Base-by-base conservation (phyloP, 2,329 filamentous ascomycete species). In the Claviceps humidiphila region DNA sequence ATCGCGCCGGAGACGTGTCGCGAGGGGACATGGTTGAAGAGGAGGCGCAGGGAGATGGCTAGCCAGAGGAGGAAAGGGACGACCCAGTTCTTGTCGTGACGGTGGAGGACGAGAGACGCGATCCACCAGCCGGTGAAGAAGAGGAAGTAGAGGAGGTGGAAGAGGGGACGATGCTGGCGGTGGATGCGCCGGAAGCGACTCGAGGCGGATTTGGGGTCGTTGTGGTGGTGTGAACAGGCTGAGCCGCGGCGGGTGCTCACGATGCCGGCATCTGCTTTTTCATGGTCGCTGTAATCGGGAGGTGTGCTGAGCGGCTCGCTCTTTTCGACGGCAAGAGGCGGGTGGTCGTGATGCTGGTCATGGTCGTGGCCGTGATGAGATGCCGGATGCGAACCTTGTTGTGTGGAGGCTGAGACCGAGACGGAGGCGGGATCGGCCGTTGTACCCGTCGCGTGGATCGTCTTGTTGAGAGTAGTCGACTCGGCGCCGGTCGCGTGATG, bases 31-130 rank as follows among this genome's bases (percentile, higher is more conserved):
- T 88, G 82, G 68, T 87, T 80, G 64, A 84, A 85, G 63, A 94
- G 58, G 48, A 95, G 66, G 38, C 89, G 84, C 49, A 93, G 71
- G 11, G 78, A 80, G 59, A 94, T 82, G 58, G 73, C 76, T 46
- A 95, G 78, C 74, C 84, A 95, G 47, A 95, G 64, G 49, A 95
- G 74, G 68, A 94, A 93, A 0, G 89, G 89, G 49, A 90, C 79
- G 53, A 94, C 68, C 89, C 89, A 95, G 62, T 87, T 88, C 68
- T 74, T 75, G 61, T 89, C 81, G 54, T 84, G 59, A 54, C 80
- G 80, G 65, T 91, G 87, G 51, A 88, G 72, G 54, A 89, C 73
- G 47, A 91, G 71, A 51, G 82, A 80, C 6, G 84, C 82, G 57
- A 90, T 84, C 85, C 85, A 90, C 86, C 86, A 89, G 61, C 72